Percentiles rank a stretch among this genome's conserved stretches.
phyloP scores from a whole-genome alignment of 176 grass and related monocot species.

The Areca catechu region DNA sequence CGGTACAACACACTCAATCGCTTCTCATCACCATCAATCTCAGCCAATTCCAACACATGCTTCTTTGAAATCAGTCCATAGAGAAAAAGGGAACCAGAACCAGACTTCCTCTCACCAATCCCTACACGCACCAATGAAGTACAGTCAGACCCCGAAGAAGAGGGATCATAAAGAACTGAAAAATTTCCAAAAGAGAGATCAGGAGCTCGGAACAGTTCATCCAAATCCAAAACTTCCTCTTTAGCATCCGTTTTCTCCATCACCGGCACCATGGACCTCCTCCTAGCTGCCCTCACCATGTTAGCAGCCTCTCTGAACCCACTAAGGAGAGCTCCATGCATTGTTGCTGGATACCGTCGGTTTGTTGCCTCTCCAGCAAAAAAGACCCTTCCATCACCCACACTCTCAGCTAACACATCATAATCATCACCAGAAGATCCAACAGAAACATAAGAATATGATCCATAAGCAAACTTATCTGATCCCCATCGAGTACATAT shows the following conservation, averaged over 20 bases:
- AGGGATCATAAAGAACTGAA: constrained; percentile 65
- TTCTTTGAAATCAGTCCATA: constrained; percentile 72
- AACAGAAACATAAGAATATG: constrained; percentile 83
- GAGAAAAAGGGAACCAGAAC: constrained; percentile 55
- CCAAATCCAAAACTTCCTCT: constrained; percentile 39
- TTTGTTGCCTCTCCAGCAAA: constrained; percentile 98
- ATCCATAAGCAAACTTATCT: constrained; percentile 80
- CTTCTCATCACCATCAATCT: constrained; percentile 53
- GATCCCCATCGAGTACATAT: constrained; percentile 92
- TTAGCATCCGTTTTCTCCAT: constrained; percentile 31
- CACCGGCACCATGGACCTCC: constrained; percentile 29
- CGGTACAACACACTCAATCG: constrained; percentile 52
- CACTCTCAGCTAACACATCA: constrained; percentile 84
- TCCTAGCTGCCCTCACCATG: constrained; percentile 63
- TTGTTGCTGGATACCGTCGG: constrained; percentile 82
- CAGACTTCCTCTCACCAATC: constrained; percentile 48
- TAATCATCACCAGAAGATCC: constrained; percentile 95
- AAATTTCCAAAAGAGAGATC: constrained; percentile 56
- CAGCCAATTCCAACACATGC: constrained; percentile 48
- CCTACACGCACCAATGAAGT: constrained; percentile 52
- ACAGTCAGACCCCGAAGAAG: constrained; percentile 37
- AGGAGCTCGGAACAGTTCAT: constrained; percentile 46
- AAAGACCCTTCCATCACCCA: constrained; percentile 65
- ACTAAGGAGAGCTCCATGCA: constrained; percentile 96
- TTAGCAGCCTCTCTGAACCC: constrained; percentile 92